These are phyloP conservation scores for Phytophthora ramorum DNA, from an alignment of 352 stramenopile genomes.

Conservation along the genomic window DNA sequence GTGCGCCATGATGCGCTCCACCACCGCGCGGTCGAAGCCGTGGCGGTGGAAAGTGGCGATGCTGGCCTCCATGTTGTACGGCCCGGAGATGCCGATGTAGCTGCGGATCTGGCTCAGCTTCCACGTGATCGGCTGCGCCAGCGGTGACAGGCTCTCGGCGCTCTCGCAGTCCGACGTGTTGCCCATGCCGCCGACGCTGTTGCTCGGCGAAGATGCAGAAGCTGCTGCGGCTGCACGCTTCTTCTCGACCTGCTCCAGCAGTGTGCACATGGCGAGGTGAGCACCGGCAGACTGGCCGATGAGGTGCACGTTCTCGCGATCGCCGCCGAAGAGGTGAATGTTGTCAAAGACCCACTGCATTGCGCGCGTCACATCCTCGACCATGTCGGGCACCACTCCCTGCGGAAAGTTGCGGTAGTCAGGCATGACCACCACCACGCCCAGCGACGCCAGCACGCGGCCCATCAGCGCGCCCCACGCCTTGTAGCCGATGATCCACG, in stretches of 20 bases:
- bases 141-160: conserved; percentile 33
- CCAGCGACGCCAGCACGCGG: conserved; percentile 70
- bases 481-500: conserved; percentile 95
- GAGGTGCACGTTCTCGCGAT: conserved; percentile 85
- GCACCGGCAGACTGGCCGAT: conserved; percentile 91
- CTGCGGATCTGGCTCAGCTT: conserved; percentile 69
- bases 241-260: conserved; percentile 81
- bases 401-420: conserved; percentile 94
- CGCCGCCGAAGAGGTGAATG: conserved; percentile 83
- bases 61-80: conserved; percentile 87
- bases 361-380: conserved; percentile 83
- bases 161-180: conserved; percentile 46
- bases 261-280: conserved; percentile 80
- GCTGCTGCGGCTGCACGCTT: conserved; percentile 29
- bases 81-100: conserved; percentile 89
- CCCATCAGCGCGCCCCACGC: conserved; percentile 91
- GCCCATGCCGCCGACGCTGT: conserved; percentile 33
- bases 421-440: conserved; percentile 89
- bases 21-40: conserved; percentile 79
- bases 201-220: conserved; percentile 17
- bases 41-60: conserved; percentile 82
- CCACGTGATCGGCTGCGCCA: conserved; percentile 60
- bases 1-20: conserved; percentile 87
- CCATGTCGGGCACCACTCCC: conserved; percentile 89
- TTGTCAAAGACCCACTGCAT: conserved; percentile 92